Evolutionary conservation across 805 yeast genomes (phyloP).

Genomic region (Huiozyma naganishii): DNA sequence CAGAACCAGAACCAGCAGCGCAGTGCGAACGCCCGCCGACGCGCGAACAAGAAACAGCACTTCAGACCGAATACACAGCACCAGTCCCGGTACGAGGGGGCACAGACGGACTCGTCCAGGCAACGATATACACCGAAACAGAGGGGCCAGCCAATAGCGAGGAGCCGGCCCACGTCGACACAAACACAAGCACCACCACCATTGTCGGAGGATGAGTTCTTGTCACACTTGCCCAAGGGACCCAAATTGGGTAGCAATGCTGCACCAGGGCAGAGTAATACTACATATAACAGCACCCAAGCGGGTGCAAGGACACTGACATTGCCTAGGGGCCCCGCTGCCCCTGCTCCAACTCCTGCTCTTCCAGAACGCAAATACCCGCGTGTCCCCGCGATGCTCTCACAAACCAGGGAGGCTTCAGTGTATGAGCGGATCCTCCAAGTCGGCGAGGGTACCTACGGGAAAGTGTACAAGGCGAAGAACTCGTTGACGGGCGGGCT

Average conservation of each 20-base stretch:
- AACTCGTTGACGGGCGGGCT: slow-evolving; percentile 55
- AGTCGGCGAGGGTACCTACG: slow-evolving; percentile 99
- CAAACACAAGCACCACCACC: no score
- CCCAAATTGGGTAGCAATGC: not conserved
- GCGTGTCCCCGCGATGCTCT: not conserved
- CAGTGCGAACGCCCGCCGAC: no score
- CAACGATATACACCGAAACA: not conserved
- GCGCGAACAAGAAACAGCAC: no score
- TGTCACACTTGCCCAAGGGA: not conserved
- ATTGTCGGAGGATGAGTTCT: no score
- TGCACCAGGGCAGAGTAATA: not conserved
- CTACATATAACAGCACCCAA: not conserved
- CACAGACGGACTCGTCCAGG: not conserved
- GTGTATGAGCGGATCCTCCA: slow-evolving; percentile 64
- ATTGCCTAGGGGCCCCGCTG: not conserved
- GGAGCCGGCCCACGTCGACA: no score
- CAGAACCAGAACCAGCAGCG: no score
- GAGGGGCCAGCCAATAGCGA: not conserved
- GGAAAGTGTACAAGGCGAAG: slow-evolving; percentile 46
- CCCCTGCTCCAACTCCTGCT: slow-evolving; percentile 1
- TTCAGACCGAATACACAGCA: no score
- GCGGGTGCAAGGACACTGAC: no score
- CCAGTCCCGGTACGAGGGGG: not conserved
- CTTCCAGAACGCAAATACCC: slow-evolving; percentile 2
- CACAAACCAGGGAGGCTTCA: slow-evolving; percentile 7